Conservation (phyloP, 73 alveolate species). For the Blepharisma stoltei region DNA sequence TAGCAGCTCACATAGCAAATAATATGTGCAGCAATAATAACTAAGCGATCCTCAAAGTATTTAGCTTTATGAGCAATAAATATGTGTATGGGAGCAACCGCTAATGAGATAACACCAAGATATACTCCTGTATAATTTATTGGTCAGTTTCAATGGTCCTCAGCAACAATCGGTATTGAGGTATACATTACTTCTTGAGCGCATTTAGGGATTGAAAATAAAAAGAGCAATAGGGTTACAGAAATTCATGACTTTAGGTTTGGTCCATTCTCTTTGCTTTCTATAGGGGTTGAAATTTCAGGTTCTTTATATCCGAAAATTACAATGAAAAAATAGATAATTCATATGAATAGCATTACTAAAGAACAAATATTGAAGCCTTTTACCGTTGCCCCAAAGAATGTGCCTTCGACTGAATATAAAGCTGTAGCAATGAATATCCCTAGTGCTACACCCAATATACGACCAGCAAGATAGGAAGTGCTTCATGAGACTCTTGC, state of each 20-base stretch:
- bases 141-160: background rate
- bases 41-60: background rate
- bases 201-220: background rate
- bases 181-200: background rate
- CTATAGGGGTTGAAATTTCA: background rate
- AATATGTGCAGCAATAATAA: background rate
- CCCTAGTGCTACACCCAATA: conserved; percentile 24
- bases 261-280: background rate
- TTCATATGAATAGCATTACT: background rate
- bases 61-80: background rate
- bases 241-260: background rate
- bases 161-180: background rate
- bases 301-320: background rate
- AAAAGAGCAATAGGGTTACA: background rate
- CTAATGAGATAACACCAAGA: background rate
- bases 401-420: background rate
- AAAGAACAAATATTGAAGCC: background rate
- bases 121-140: background rate
- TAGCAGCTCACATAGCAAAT: background rate
- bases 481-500: conserved; percentile 20
- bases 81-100: background rate
- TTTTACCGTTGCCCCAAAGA: background rate
- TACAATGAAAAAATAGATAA: background rate
- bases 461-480: conserved; percentile 30
- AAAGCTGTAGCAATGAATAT: conserved; percentile 1